phyloP scores from a whole-genome alignment of 1,284 basidiomycete species.

The Cutaneotrichosporon cavernicola region DNA sequence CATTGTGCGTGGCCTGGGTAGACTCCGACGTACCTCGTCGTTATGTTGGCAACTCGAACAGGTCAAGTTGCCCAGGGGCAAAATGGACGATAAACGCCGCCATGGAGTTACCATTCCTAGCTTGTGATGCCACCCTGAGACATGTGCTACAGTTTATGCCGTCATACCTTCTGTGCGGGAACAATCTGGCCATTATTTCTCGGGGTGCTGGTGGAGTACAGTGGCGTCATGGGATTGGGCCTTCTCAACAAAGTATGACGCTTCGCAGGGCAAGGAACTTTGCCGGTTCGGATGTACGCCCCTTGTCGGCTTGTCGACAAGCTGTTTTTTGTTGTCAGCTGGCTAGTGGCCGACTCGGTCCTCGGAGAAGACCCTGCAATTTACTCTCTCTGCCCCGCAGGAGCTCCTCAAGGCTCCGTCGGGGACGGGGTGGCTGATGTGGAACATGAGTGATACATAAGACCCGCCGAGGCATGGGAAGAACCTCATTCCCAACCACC shows the following conservation, averaged over 20 bases:
- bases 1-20: too few relatives aligned
- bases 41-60: not conserved
- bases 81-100: not conserved
- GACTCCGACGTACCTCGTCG: not conserved
- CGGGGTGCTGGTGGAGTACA: not conserved
- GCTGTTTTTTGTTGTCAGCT: not conserved
- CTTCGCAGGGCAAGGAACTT: not conserved
- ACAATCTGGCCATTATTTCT: not conserved
- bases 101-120: not conserved
- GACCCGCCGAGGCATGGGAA: too few relatives aligned
- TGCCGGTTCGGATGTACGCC: not conserved
- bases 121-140: slow-evolving; percentile 3
- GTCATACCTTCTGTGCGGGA: not conserved
- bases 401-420: not conserved
- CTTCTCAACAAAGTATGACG: not conserved
- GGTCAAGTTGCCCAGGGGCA: not conserved
- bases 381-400: not conserved
- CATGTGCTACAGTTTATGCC: not conserved
- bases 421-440: not conserved
- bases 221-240: not conserved
- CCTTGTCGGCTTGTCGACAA: not conserved
- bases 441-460: not conserved
- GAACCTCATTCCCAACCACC: not conserved
- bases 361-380: not conserved
- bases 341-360: not conserved